Conservation (phyloP, 2,329 filamentous ascomycete species). For the Monosporascus sp. region DNA sequence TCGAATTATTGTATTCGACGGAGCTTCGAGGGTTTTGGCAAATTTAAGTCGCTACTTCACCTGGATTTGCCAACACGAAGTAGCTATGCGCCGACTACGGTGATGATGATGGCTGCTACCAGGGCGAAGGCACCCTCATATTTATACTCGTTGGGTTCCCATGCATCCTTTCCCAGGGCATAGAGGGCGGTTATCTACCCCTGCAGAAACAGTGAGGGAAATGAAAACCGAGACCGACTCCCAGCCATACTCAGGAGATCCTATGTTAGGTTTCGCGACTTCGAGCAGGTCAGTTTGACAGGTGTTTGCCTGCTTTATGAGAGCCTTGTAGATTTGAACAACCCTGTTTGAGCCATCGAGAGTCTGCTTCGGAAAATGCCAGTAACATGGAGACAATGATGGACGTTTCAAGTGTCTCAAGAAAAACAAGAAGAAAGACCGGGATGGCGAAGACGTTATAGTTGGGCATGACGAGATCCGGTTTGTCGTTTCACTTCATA, state of each 20-base stretch:
- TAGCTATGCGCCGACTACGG: conserved; percentile 72
- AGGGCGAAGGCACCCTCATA: conserved; percentile 79
- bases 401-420: conserved; percentile 76
- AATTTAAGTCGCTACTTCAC: conserved; percentile 87
- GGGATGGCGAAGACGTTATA: conserved; percentile 25
- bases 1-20: conserved; percentile 37
- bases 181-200: conserved; percentile 72
- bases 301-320: conserved; percentile 54
- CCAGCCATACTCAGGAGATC: conserved; percentile 58
- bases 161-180: conserved; percentile 57
- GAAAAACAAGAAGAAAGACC: conserved; percentile 85
- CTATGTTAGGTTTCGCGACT: neutral
- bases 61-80: conserved; percentile 78
- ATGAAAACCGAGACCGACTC: conserved; percentile 60
- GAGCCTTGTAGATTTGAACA: conserved; percentile 57
- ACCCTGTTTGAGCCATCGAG: conserved; percentile 61
- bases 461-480: conserved; percentile 15
- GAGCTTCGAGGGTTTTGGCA: conserved; percentile 58
- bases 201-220: conserved; percentile 59
- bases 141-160: conserved; percentile 64
- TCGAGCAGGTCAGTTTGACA: neutral
- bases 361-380: conserved; percentile 80
- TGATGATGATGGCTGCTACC: conserved; percentile 74
- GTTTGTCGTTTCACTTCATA: neutral
- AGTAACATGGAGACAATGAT: conserved; percentile 66